Evolutionary conservation across 2,329 filamentous ascomycete genomes (phyloP).

Genomic region (Daldinia sp.): DNA sequence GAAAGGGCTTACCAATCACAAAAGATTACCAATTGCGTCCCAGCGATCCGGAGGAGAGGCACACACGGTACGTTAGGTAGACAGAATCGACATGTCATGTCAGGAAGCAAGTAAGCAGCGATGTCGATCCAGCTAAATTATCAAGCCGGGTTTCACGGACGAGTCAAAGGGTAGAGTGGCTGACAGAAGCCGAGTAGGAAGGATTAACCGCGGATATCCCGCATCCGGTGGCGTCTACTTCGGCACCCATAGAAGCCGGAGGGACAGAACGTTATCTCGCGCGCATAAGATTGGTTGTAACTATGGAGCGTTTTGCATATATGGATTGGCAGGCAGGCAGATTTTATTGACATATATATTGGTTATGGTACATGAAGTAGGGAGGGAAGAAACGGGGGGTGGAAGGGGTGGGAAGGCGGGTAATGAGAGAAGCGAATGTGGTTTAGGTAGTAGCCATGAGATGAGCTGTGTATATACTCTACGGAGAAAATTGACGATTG

Average conservation of each 20-base stretch:
- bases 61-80: neutral
- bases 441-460: neutral
- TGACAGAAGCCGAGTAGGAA: neutral
- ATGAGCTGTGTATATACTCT: slow-evolving; percentile 13
- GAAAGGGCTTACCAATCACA: neutral
- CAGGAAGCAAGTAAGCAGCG: neutral
- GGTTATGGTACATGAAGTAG: neutral
- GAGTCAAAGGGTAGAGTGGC: neutral
- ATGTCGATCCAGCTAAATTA: neutral
- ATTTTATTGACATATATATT: slow-evolving; percentile 17
- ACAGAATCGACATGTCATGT: neutral
- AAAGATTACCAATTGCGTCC: neutral
- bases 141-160: neutral
- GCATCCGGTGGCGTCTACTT: slow-evolving; percentile 3
- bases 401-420: neutral
- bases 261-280: neutral
- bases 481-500: slow-evolving; percentile 2
- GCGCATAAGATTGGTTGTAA: slow-evolving; percentile 21
- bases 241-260: neutral
- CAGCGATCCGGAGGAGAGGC: neutral
- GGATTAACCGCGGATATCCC: neutral
- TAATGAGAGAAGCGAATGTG: slow-evolving; percentile 15
- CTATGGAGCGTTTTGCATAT: slow-evolving; percentile 17
- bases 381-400: neutral
- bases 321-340: slow-evolving; percentile 4